phyloP scores from a whole-genome alignment of 495 filamentous ascomycete species.

The Aspergillus egyptiacus region DNA sequence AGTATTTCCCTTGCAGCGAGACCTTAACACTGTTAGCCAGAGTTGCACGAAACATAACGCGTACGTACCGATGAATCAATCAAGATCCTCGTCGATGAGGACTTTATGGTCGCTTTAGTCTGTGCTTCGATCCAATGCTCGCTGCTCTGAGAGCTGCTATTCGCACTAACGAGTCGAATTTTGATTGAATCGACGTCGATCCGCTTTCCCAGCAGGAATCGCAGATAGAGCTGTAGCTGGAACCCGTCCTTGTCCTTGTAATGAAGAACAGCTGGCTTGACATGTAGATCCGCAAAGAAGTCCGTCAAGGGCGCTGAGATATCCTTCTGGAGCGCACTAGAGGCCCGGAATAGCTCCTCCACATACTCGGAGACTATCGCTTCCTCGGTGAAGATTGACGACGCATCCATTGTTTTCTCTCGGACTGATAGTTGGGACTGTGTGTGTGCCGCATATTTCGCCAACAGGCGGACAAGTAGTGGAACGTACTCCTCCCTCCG shows the following conservation, averaged over 20 bases:
- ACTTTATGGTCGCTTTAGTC: conserved; percentile 31
- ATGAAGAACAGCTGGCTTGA: conserved; percentile 66
- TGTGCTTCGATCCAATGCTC: conserved; percentile 41
- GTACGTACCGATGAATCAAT: conserved; percentile 37
- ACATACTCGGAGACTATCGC: conserved; percentile 58
- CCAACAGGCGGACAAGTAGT: conserved; percentile 65
- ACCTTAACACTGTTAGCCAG: conserved; percentile 37
- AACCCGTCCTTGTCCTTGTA: conserved; percentile 72
- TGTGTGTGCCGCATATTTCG: conserved; percentile 54
- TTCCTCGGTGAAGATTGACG: conserved; percentile 42
- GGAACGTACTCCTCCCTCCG: conserved; percentile 75
- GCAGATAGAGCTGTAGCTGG: conserved; percentile 60
- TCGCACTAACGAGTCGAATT: conserved; percentile 52
- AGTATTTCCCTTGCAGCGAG: conserved; percentile 68
- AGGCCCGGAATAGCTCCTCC: conserved; percentile 57
- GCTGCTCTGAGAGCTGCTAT: conserved; percentile 23
- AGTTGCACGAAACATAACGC: not conserved
- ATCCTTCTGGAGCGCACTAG: conserved; percentile 56
- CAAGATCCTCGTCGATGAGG: conserved; percentile 33
- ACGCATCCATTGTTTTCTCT: conserved; percentile 31
- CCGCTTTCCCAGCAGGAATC: conserved; percentile 65
- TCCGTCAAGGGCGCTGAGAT: conserved; percentile 59
- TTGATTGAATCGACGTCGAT: conserved; percentile 62
- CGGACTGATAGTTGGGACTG: conserved; percentile 30
- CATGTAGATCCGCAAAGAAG: conserved; percentile 65